Conservation (phyloP, 2,329 filamentous ascomycete species). For the Cryphonectria parasitica region DNA sequence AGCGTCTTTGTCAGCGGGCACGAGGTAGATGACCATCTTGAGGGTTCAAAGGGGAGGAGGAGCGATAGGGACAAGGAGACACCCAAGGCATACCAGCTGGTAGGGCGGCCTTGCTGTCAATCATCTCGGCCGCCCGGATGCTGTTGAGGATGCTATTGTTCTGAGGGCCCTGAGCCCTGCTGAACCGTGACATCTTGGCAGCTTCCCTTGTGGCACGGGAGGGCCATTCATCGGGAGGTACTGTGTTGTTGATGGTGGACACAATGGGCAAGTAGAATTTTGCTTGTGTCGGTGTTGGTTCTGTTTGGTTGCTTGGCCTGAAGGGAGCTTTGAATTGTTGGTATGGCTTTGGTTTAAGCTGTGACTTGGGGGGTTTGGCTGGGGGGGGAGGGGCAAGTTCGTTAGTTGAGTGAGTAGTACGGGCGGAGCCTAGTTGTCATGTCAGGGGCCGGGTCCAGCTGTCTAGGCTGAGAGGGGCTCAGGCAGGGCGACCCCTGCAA, state of each 20-base stretch:
- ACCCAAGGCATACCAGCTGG: constrained; percentile 69
- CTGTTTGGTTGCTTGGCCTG: neutral
- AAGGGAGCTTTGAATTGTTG: neutral
- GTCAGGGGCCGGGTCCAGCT: constrained; percentile 11
- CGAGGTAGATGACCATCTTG: constrained; percentile 10
- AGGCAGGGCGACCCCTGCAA: neutral
- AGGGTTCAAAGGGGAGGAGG: neutral
- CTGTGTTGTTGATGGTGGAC: neutral
- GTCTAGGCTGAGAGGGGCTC: neutral
- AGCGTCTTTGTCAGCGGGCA: neutral
- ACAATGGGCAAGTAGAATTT: neutral
- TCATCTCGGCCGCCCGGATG: constrained; percentile 79
- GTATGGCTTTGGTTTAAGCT: neutral
- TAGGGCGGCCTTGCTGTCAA: constrained; percentile 75
- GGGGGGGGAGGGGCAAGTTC: neutral
- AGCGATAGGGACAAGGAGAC: neutral
- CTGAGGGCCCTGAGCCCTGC: constrained; percentile 41
- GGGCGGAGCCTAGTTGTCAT: neutral
- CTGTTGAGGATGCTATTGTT: constrained; percentile 70
- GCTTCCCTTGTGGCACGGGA: constrained; percentile 8
- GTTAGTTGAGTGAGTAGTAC: neutral
- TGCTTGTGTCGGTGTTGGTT: neutral
- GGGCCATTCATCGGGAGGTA: neutral
- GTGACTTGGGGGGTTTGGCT: neutral
- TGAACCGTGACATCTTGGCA: constrained; percentile 48